Base-by-base conservation (phyloP, 441 rosid genomes). In the Bruguiera hainesii region DNA sequence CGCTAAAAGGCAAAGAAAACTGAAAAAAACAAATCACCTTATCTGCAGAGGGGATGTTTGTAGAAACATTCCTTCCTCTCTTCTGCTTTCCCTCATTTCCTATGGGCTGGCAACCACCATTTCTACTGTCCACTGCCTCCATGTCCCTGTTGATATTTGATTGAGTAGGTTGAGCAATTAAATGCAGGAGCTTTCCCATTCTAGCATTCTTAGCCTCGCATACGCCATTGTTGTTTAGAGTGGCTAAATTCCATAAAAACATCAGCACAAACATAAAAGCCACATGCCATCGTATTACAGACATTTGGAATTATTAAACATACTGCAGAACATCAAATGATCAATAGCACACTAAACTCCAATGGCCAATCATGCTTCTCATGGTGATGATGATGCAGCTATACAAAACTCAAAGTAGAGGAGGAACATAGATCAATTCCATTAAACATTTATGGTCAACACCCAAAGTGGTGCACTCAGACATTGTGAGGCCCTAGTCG, bases 31-130 rank as follows among this genome's bases (percentile, higher is more conserved):
- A 49, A 26, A 50, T 31, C 58, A 85, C 96, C 96, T 89, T 87
- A 70, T 88, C 86, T 13, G 64, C 67, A 29, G 76, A 59, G 29
- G 79, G 69, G 67, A 60, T 65, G 75, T 86, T 21, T 35, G 66
- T 66, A 65, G 82, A 70, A 67, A 76, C 53, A 73, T 71, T 46
- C 75, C 72, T 86, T 66, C 84, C 83, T 82, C 78, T 84, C 76
- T 78, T 91, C 65, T 66, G 74, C 72, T 78, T 89, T 63, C 72
- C 80, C 52, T 76, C 87, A 72, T 69, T 83, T 64, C 73, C 74
- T 37, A 68, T 35, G 70, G 75, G 71, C 69, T 72, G 74, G 73
- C 72, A 73, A 51, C 63, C 59, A 48, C 60, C 58, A 53, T 71
- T 77, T 71, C 75, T 80, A 25, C 72, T 69, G 65, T 75, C 75